Evolutionary conservation across 148 eudicot genomes (phyloP).

Genomic region (Camellia japonica): DNA sequence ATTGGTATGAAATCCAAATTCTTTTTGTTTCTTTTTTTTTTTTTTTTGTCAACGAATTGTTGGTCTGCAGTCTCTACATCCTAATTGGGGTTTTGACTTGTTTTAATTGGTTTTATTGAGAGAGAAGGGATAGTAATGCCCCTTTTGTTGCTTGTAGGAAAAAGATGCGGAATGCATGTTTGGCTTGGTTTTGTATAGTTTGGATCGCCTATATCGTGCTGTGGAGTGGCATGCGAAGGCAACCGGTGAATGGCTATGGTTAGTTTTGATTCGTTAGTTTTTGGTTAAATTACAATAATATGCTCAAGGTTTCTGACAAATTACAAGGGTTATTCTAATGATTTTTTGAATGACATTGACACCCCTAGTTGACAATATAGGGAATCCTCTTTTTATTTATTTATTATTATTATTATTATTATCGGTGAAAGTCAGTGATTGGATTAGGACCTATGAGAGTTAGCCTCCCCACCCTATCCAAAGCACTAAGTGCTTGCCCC

Average conservation of each 20-base stretch:
- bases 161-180: constrained; percentile 78
- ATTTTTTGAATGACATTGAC: background rate
- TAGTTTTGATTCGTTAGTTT: constrained; percentile 24
- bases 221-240: constrained; percentile 80
- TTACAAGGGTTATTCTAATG: background rate
- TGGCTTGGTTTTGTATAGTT: constrained; percentile 72
- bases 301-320: background rate
- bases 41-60: background rate
- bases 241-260: constrained; percentile 97
- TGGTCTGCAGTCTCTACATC: no score
- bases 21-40: background rate
- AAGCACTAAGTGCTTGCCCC: no score
- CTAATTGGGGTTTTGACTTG: background rate
- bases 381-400: background rate
- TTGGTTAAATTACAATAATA: background rate
- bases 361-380: background rate
- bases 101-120: background rate
- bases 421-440: no score
- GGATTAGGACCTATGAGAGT: no score
- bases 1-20: constrained; percentile 41
- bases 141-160: constrained; percentile 43
- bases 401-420: no score
- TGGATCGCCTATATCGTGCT: constrained; percentile 78
- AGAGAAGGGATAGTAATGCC: background rate
- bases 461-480: no score